These are phyloP conservation scores for Cyberlindnera petersonii DNA, from an alignment of 805 yeast genomes.

Conservation along the genomic window DNA sequence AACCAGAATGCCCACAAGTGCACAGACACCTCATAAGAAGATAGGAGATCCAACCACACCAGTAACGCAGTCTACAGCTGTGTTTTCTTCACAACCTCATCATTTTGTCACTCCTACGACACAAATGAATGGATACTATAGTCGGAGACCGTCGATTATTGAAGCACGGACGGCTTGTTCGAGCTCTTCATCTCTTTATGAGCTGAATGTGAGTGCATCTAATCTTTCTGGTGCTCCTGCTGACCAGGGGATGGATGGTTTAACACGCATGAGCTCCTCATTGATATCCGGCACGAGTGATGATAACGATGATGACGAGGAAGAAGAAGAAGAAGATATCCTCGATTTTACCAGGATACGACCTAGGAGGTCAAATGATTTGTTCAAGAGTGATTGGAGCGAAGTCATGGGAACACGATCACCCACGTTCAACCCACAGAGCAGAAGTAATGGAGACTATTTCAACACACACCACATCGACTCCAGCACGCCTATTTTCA, in stretches of 20 bases:
- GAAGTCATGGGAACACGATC: constrained; percentile 11
- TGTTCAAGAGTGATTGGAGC: constrained; percentile 12
- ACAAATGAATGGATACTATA: neutral
- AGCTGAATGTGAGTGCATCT: constrained; percentile 13
- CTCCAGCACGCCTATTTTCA: constrained; percentile 25
- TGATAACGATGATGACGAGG: constrained; percentile 18
- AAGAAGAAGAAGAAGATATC: no score
- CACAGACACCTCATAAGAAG: constrained; percentile 8
- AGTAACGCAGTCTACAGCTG: constrained; percentile 6
- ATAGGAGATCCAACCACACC: constrained; percentile 13
- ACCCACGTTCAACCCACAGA: constrained; percentile 16
- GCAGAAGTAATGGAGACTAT: constrained; percentile 1
- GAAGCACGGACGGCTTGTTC: constrained; percentile 13
- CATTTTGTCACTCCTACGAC: constrained; percentile 7
- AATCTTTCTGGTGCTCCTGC: constrained; percentile 5
- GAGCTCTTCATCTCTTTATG: constrained; percentile 17
- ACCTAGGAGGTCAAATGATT: constrained; percentile 12
- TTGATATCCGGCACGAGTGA: constrained; percentile 8
- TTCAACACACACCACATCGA: constrained; percentile 10
- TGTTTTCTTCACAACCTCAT: constrained; percentile 3
- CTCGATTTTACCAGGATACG: constrained; percentile 9
- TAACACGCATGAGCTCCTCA: constrained; percentile 6
- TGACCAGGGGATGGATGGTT: constrained; percentile 1
- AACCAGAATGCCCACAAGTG: neutral
- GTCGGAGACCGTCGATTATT: constrained; percentile 13